Evolutionary conservation across 345 rosid species (phyloP), one percentile per base, ranked within the genome.

Genomic region (Boechera retrofracta): DNA sequence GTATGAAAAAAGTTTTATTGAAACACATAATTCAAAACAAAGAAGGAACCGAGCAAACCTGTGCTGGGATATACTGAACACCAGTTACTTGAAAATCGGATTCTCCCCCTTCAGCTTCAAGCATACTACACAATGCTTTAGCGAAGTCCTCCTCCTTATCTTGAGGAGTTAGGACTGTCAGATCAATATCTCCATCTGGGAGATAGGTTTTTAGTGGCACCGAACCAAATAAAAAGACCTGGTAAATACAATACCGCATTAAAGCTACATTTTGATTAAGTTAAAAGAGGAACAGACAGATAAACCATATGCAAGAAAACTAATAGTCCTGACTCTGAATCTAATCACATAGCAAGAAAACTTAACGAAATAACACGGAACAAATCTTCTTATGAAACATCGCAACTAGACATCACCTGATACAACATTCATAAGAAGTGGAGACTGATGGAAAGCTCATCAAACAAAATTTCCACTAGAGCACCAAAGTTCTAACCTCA

Each of bases 111-210:
- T 87, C 85, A 60, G 80, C 63, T 82, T 75, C 75, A 52, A 92
- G 83, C 67, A 92, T 72, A 71, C 51, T 29, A 75, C 70, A 71
- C 65, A 94, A 57, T 57, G 75, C 81, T 61, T 56, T 67, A 24
- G 88, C 93, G 54, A 86, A 78, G 58, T 84, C 83, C 28, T 86
- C 92, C 81, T 87, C 98, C 71, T 41, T 65, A 72, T 75, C 82
- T 26, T 64, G 80, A 83, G 82, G 82, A 79, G 89, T 74, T 32
- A 90, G 58, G 33, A 82, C 85, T 24, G 97, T 94, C 84, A 94
- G 77, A 84, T 94, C 98, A 54, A 94, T 87, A 85, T 94, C 98
- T 62, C 98, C 98, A 83, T 94, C 98, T 9, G 98, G 97, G 60
- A 94, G 92, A 80, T 88, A 94, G 15, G 96, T 87, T 84, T 87